Evolutionary conservation across 179 eudicot genomes (phyloP).

Genomic region (Carnegiea gigantea): DNA sequence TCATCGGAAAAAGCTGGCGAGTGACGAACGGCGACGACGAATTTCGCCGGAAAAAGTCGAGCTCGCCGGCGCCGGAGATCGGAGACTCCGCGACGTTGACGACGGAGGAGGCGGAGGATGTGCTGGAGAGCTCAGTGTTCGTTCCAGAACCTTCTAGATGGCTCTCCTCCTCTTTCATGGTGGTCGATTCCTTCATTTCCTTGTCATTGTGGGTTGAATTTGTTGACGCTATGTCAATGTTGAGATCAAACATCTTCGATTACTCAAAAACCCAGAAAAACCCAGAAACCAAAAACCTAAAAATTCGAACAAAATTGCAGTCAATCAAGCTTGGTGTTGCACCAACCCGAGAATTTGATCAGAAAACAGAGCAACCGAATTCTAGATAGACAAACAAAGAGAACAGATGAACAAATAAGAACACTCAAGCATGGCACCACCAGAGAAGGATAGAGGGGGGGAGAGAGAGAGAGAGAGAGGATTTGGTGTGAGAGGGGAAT

Average conservation of each 20-base stretch:
- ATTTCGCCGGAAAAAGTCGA: constrained; percentile 19
- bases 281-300: not conserved
- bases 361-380: not conserved
- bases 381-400: not conserved
- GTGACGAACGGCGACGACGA: constrained; percentile 26
- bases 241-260: constrained; percentile 40
- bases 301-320: not conserved
- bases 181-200: constrained; percentile 5
- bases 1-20: constrained; percentile 8
- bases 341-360: constrained; percentile 9
- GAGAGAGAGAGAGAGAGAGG: constrained; percentile 16
- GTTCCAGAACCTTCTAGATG: constrained; percentile 22
- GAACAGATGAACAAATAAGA: not conserved
- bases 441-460: not conserved
- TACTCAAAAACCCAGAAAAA: not conserved
- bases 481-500: not conserved
- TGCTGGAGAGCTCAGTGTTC: constrained; percentile 37
- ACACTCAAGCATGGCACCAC: constrained; percentile 7
- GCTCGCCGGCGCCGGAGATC: not conserved
- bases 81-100: constrained; percentile 28
- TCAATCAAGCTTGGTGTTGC: not conserved
- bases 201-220: constrained; percentile 14
- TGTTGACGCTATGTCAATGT: constrained; percentile 23
- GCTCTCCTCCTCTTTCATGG: constrained; percentile 13
- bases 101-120: constrained; percentile 38